phyloP scores from a whole-genome alignment of 768 basidiomycete species.

The Termitomyces heimii region DNA sequence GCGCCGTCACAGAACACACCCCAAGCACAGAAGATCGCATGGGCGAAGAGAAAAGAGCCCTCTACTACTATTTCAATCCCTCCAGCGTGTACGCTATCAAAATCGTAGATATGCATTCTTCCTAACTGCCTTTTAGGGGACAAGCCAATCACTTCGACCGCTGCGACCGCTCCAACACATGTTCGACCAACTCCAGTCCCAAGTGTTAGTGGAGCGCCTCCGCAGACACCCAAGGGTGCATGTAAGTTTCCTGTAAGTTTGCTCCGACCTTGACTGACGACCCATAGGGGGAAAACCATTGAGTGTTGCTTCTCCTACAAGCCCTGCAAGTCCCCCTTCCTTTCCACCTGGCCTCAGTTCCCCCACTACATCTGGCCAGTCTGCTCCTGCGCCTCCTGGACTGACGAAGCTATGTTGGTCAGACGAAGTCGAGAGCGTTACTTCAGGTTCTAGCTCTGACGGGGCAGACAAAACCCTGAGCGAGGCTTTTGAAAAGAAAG shows the following conservation, averaged over 20 bases:
- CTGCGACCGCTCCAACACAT: neutral
- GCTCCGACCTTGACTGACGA: neutral
- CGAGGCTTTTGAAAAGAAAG: conserved; percentile 11
- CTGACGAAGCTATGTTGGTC: conserved; percentile 8
- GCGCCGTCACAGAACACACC: conserved; percentile 4
- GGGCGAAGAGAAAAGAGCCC: conserved; percentile 10
- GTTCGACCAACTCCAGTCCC: neutral
- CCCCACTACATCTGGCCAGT: conserved; percentile 1
- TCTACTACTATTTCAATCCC: neutral
- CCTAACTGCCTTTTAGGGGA: conserved; percentile 10
- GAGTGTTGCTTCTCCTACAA: neutral
- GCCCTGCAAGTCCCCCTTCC: neutral
- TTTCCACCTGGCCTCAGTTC: conserved; percentile 12
- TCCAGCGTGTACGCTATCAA: conserved; percentile 4
- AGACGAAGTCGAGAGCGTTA: conserved; percentile 3
- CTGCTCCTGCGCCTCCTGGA: conserved; percentile 10
- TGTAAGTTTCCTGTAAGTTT: neutral
- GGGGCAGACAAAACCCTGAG: neutral
- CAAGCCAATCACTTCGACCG: conserved; percentile 13
- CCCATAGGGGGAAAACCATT: conserved; percentile 2
- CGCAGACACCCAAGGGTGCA: neutral
- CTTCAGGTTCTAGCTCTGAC: conserved; percentile 4
- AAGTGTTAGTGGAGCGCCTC: neutral
- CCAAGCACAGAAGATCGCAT: conserved; percentile 12
- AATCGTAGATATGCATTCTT: neutral